Conservation (phyloP, 2,329 filamentous ascomycete species). For the Penicillium sp. region DNA sequence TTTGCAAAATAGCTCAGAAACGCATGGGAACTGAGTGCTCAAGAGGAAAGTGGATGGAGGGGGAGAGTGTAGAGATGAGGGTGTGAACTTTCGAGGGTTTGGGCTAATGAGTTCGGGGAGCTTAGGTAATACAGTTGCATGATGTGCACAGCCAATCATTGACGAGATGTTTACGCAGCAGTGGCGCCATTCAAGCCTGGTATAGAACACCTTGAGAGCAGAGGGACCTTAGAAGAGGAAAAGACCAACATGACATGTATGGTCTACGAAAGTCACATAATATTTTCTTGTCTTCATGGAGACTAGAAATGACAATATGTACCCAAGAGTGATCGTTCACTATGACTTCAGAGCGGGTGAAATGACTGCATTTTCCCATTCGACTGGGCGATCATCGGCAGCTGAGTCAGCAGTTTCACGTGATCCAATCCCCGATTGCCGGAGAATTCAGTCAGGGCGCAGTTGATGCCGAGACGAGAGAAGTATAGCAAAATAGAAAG, state of each 20-base stretch:
- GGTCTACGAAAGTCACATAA: no score
- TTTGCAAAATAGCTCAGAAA: constrained; percentile 14
- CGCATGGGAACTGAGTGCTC: constrained; percentile 11
- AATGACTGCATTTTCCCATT: no score
- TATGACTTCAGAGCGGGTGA: neutral
- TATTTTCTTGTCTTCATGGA: no score
- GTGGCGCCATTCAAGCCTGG: constrained; percentile 25
- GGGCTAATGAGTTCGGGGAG: constrained; percentile 7
- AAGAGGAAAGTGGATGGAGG: constrained; percentile 7
- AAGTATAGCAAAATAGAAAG: no score
- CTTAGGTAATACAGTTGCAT: constrained; percentile 27
- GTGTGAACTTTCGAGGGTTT: no score
- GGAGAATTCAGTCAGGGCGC: no score
- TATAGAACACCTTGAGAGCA: constrained; percentile 1
- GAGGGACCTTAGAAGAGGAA: neutral
- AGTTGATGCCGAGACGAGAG: no score
- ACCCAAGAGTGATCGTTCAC: no score
- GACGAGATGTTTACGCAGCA: constrained; percentile 32
- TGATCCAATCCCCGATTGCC: constrained; percentile 6
- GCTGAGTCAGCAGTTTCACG: constrained; percentile 15
- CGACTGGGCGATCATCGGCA: no score
- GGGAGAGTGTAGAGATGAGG: no score
- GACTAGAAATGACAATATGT: no score
- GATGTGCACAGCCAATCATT: constrained; percentile 34
- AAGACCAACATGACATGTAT: no score